Evolutionary conservation across 2,329 filamentous ascomycete species (phyloP).

Genomic region (Ascocoryne sarcoides): DNA sequence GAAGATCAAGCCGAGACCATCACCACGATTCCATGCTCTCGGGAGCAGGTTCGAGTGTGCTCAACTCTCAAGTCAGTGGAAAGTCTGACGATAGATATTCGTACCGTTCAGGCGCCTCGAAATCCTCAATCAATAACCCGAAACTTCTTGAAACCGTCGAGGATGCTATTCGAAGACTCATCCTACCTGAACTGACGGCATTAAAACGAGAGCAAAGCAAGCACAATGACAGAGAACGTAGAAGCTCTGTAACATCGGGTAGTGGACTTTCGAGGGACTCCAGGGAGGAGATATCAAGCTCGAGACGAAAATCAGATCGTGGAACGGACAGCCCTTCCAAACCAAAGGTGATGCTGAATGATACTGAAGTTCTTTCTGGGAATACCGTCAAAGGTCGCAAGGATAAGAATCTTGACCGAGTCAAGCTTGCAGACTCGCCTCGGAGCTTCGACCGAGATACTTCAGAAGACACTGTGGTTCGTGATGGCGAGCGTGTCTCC

Average conservation of each 20-base stretch:
- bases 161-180: slow-evolving; percentile 64
- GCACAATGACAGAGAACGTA: slow-evolving; percentile 48
- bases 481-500: slow-evolving; percentile 40
- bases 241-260: slow-evolving; percentile 50
- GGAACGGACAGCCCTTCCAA: slow-evolving; percentile 33
- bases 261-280: slow-evolving; percentile 48
- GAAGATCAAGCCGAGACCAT: slow-evolving; percentile 40
- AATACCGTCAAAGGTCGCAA: slow-evolving; percentile 42
- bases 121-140: slow-evolving; percentile 63
- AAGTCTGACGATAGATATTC: slow-evolving; percentile 49
- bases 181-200: slow-evolving; percentile 81
- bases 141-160: slow-evolving; percentile 64
- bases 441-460: slow-evolving; percentile 32
- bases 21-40: slow-evolving; percentile 38
- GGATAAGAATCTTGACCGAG: slow-evolving; percentile 40
- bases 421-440: slow-evolving; percentile 19
- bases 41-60: slow-evolving; percentile 49
- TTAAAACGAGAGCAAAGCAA: slow-evolving; percentile 85
- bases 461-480: slow-evolving; percentile 37
- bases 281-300: slow-evolving; percentile 20
- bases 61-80: slow-evolving; percentile 46
- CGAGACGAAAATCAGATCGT: slow-evolving; percentile 33
- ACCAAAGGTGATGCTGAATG: slow-evolving; percentile 51
- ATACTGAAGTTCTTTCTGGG: slow-evolving; percentile 47
- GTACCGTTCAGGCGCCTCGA: slow-evolving; percentile 44